These are phyloP conservation scores for Wickerhamomyces bovis DNA, from an alignment of 805 yeast species.

Conservation along the genomic window DNA sequence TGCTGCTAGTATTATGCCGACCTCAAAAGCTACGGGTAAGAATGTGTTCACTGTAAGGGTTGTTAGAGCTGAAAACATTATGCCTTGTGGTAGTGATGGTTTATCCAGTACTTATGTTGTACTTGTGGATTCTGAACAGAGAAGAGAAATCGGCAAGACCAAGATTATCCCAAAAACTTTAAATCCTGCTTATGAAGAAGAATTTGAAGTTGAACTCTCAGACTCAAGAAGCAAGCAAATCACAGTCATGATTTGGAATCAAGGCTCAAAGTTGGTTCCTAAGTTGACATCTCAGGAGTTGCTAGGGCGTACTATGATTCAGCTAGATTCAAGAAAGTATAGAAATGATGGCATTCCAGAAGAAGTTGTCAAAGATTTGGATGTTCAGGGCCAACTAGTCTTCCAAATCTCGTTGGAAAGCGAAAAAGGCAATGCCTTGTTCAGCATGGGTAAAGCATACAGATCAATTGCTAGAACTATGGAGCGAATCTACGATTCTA, in stretches of 20 bases:
- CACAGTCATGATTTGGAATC: constrained; percentile 69
- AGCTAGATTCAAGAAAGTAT: constrained; percentile 56
- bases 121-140: constrained; percentile 47
- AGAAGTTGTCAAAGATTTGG: constrained; percentile 48
- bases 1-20: constrained; percentile 27
- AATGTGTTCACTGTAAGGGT: constrained; percentile 61
- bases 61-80: constrained; percentile 56
- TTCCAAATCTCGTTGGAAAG: constrained; percentile 71
- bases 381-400: constrained; percentile 61
- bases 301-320: constrained; percentile 58
- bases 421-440: constrained; percentile 75
- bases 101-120: constrained; percentile 55
- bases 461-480: constrained; percentile 57
- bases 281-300: constrained; percentile 47
- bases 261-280: constrained; percentile 30
- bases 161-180: constrained; percentile 52
- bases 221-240: constrained; percentile 40
- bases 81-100: constrained; percentile 40
- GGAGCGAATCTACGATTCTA: constrained; percentile 58
- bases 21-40: constrained; percentile 26
- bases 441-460: constrained; percentile 71
- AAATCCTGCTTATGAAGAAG: constrained; percentile 85
- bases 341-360: constrained; percentile 65
- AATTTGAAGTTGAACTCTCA: constrained; percentile 51
- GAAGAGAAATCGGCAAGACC: constrained; percentile 62